Conservation (phyloP, 257 asterid genomes). For the Penstemon davidsonii region DNA sequence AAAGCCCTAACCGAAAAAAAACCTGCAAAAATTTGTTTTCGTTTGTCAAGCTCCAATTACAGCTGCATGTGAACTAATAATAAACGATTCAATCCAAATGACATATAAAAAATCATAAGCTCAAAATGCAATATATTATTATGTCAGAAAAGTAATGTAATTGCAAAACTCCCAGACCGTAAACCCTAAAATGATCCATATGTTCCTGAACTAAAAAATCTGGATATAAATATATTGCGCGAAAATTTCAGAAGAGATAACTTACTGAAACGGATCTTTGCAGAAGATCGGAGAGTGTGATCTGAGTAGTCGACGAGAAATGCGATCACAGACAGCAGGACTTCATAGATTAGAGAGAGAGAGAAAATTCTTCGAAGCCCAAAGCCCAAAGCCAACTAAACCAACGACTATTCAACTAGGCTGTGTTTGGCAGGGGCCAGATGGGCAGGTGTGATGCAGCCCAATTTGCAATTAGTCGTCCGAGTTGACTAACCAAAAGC, state of each 20-base stretch:
- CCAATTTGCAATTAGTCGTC: too few relatives aligned
- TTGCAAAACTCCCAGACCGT: not conserved
- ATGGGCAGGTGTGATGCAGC: not conserved
- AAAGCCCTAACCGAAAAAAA: constrained; percentile 22
- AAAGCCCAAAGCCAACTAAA: constrained; percentile 31
- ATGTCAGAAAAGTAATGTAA: not conserved
- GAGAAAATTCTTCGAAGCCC: constrained; percentile 19
- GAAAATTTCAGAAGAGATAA: not conserved
- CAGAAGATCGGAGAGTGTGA: constrained; percentile 33
- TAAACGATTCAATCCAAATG: constrained; percentile 26
- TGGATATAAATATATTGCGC: not conserved
- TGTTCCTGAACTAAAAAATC: not conserved
- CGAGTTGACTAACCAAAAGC: too few relatives aligned
- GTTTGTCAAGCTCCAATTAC: constrained; percentile 30
- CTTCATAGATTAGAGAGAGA: constrained; percentile 17
- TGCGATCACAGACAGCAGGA: constrained; percentile 26
- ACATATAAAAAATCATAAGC: constrained; percentile 22
- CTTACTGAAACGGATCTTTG: constrained; percentile 28
- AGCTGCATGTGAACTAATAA: constrained; percentile 28
- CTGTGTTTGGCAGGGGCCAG: constrained; percentile 26
- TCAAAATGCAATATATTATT: constrained; percentile 22
- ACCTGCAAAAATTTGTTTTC: constrained; percentile 33
- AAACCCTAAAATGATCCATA: constrained; percentile 38
- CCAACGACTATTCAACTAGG: constrained; percentile 21
- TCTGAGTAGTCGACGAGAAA: constrained; percentile 29